Percentiles rank a stretch among this genome's conserved stretches.
Conservation (phyloP, 2,329 filamentous ascomycete species). For the Colletotrichum sublineola region DNA sequence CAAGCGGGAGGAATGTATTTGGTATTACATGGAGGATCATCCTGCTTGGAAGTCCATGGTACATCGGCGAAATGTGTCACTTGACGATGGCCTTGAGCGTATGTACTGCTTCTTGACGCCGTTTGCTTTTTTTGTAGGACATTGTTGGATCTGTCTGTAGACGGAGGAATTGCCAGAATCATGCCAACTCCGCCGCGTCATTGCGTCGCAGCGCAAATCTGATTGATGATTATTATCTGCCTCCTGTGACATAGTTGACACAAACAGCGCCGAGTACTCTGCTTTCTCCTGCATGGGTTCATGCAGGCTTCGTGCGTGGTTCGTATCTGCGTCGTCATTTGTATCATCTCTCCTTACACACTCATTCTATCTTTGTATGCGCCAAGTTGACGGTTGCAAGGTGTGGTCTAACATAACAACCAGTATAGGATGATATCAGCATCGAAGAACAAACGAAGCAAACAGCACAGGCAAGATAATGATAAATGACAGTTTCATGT, state of each 20-base stretch:
- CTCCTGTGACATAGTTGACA: background rate
- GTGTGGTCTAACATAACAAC: too few species aligned
- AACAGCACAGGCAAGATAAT: background rate
- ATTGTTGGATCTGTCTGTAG: background rate
- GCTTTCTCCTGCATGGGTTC: background rate
- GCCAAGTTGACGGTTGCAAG: background rate
- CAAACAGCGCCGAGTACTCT: background rate
- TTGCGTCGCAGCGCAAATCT: background rate
- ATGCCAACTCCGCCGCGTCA: background rate
- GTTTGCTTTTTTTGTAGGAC: background rate
- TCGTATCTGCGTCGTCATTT: background rate
- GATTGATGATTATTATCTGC: constrained; percentile 1
- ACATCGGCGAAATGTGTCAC: background rate
- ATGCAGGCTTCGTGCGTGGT: background rate
- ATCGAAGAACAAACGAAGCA: background rate
- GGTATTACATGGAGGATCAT: background rate
- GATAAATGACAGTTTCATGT: background rate
- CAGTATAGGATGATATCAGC: background rate
- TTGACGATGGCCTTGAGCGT: background rate
- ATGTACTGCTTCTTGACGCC: background rate
- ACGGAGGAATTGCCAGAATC: background rate
- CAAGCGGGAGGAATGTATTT: background rate
- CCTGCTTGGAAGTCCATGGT: background rate
- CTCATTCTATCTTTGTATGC: background rate
- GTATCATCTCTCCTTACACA: background rate